Conservation (phyloP, 768 basidiomycete species). For the Cystobasidium tubakii region DNA sequence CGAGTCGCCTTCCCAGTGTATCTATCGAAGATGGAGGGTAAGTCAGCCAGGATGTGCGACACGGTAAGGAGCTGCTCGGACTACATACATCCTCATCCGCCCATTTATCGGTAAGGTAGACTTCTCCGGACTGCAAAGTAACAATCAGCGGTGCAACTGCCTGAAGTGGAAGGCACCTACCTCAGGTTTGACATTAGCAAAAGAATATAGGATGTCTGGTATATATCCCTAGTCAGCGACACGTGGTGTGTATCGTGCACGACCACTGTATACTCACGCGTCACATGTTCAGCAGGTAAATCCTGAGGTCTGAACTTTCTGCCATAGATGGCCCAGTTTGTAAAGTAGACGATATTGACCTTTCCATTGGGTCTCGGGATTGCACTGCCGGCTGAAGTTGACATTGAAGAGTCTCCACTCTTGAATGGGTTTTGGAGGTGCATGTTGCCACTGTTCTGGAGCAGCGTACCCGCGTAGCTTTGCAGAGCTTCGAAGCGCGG, state of each 20-base stretch:
- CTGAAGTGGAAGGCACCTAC: slow-evolving; percentile 37
- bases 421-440: slow-evolving; percentile 35
- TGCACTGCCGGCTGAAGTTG: background rate
- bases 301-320: slow-evolving; percentile 79
- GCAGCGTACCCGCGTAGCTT: background rate
- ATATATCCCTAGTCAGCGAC: background rate
- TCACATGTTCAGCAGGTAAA: slow-evolving; percentile 77
- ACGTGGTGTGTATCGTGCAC: no score
- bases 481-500: background rate
- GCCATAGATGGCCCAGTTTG: slow-evolving; percentile 64
- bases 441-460: slow-evolving; percentile 6
- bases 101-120: slow-evolving; percentile 82
- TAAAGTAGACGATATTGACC: slow-evolving; percentile 40
- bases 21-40: slow-evolving; percentile 52
- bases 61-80: no score
- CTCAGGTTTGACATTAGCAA: slow-evolving; percentile 73
- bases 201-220: slow-evolving; percentile 56
- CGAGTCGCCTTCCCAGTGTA: slow-evolving; percentile 88
- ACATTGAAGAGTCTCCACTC: background rate
- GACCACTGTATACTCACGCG: slow-evolving; percentile 47
- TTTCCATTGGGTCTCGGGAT: slow-evolving; percentile 31
- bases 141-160: no score
- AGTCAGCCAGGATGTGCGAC: no score
- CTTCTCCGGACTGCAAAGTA: slow-evolving; percentile 63
- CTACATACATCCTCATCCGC: slow-evolving; percentile 69